phyloP scores from a whole-genome alignment of 306 rosid genomes.

The Quercus parvula region DNA sequence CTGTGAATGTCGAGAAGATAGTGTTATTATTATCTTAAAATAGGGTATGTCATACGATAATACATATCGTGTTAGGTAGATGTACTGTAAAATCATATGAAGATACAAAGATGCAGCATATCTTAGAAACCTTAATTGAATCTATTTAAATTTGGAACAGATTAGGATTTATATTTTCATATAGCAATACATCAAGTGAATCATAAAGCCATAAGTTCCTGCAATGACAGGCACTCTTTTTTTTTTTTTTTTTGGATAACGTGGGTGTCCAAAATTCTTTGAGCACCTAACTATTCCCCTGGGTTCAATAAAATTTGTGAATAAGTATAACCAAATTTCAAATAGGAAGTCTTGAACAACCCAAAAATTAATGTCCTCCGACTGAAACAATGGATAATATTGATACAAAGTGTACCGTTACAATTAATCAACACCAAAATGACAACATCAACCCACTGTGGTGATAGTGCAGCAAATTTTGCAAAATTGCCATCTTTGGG shows the following conservation, averaged over 20 bases:
- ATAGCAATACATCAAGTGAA: neutral
- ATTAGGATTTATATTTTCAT: neutral
- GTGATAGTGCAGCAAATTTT: neutral
- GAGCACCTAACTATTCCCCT: too few relatives aligned
- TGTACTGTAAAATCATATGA: neutral
- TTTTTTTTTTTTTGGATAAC: too few relatives aligned
- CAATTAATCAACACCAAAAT: neutral
- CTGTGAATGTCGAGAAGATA: neutral
- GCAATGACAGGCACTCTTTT: neutral
- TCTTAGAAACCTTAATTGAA: neutral
- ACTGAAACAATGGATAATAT: neutral
- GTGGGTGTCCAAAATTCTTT: too few relatives aligned
- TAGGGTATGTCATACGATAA: neutral
- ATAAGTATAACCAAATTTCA: neutral
- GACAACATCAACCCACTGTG: neutral
- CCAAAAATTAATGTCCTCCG: neutral
- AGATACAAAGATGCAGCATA: neutral
- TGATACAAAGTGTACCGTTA: neutral
- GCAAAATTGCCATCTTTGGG: constrained; percentile 4
- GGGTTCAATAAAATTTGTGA: neutral
- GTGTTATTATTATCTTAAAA: neutral
- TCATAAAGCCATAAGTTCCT: neutral
- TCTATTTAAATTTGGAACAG: neutral
- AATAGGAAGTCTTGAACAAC: too few relatives aligned
- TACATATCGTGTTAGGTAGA: neutral